Evolutionary conservation across 2,329 filamentous ascomycete genomes (phyloP).

Genomic region (Microsporum audouinii): DNA sequence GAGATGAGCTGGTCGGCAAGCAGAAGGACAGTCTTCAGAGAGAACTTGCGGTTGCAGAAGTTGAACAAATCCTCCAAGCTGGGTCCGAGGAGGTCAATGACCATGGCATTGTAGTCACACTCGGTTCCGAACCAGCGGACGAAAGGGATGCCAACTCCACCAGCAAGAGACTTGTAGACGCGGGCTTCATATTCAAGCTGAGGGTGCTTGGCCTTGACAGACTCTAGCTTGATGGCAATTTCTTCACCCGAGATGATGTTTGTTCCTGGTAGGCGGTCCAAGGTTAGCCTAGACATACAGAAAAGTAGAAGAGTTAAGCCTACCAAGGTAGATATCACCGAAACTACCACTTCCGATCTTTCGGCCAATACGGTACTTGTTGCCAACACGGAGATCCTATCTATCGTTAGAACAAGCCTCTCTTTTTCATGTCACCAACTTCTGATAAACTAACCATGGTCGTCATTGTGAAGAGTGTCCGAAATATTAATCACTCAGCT

Average conservation of each 20-base stretch:
- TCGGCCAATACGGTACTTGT: constrained; percentile 98
- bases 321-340: constrained; percentile 89
- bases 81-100: constrained; percentile 89
- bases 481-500: background rate
- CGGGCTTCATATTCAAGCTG: constrained; percentile 98
- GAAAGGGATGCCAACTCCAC: constrained; percentile 94
- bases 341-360: constrained; percentile 98
- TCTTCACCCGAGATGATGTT: constrained; percentile 99
- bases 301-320: no score
- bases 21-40: constrained; percentile 91
- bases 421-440: background rate
- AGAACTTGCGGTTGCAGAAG: constrained; percentile 99
- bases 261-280: constrained; percentile 50
- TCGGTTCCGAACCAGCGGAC: constrained; percentile 99
- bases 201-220: constrained; percentile 98
- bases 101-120: constrained; percentile 99
- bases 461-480: constrained; percentile 40
- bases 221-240: constrained; percentile 99
- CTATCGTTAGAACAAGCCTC: background rate
- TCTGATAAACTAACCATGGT: constrained; percentile 45
- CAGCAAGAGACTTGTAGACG: constrained; percentile 75
- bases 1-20: constrained; percentile 97
- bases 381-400: constrained; percentile 95
- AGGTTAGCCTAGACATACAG: background rate
- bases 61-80: constrained; percentile 98